Evolutionary conservation across 768 basidiomycete species (phyloP).

Genomic region (Collybiopsis confluens): DNA sequence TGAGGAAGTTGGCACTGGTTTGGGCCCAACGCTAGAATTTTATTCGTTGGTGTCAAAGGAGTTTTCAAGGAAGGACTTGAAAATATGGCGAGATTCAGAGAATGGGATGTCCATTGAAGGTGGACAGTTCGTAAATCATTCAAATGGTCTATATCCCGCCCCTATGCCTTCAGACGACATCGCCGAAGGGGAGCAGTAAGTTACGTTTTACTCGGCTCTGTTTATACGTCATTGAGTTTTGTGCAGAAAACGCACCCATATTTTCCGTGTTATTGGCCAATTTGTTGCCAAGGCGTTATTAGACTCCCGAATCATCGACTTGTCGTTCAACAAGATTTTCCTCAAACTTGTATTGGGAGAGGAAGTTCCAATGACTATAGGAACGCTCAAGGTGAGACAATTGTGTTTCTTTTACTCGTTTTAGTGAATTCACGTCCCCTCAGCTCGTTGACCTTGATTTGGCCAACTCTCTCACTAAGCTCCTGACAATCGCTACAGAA

Average conservation of each 20-base stretch:
- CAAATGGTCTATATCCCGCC: conserved; percentile 82
- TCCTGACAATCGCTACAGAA: conserved; percentile 62
- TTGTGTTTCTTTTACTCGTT: background rate
- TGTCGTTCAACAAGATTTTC: conserved; percentile 94
- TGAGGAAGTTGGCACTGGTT: conserved; percentile 95
- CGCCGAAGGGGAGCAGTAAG: conserved; percentile 72
- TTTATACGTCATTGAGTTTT: conserved; percentile 6
- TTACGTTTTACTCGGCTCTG: conserved; percentile 10
- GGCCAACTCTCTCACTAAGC: conserved; percentile 78
- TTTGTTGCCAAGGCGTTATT: conserved; percentile 97
- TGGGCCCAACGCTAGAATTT: conserved; percentile 97
- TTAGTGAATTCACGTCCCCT: background rate
- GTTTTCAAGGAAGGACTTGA: conserved; percentile 83
- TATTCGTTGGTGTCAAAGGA: conserved; percentile 96
- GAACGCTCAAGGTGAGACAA: conserved; percentile 65
- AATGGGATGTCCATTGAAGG: conserved; percentile 31
- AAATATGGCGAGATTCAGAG: conserved; percentile 91
- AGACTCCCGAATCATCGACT: conserved; percentile 95
- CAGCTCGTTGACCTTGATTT: conserved; percentile 83
- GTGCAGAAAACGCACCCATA: conserved; percentile 73
- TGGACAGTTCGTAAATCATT: conserved; percentile 75
- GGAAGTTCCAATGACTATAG: conserved; percentile 76
- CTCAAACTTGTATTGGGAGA: conserved; percentile 86
- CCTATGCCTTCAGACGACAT: conserved; percentile 72
- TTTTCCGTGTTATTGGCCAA: conserved; percentile 88